Evolutionary conservation across 176 grass and related monocot genomes (phyloP).

Genomic region (Paspalum notatum): DNA sequence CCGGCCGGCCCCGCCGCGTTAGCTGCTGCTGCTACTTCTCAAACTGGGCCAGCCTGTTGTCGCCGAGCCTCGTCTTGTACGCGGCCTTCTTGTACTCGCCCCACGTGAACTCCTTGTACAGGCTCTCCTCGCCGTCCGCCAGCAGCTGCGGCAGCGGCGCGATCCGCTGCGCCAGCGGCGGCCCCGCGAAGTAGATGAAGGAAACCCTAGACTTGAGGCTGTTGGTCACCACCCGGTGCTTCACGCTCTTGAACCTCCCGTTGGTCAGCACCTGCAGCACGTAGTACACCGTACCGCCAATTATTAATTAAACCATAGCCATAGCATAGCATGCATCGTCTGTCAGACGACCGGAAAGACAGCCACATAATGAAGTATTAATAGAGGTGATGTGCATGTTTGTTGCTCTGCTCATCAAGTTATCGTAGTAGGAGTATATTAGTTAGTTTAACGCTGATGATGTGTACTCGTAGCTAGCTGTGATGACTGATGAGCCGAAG

Average conservation of each 20-base stretch:
- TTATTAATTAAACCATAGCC: too few relatives aligned
- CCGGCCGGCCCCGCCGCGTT: background rate
- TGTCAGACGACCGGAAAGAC: background rate
- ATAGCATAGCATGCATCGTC: background rate
- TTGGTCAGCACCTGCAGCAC: slow-evolving; percentile 77
- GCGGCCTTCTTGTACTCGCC: slow-evolving; percentile 97
- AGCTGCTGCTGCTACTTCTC: slow-evolving; percentile 39
- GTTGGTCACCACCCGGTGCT: slow-evolving; percentile 92
- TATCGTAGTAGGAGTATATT: background rate
- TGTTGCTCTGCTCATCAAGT: background rate
- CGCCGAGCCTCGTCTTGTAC: slow-evolving; percentile 91
- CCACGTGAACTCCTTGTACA: slow-evolving; percentile 99
- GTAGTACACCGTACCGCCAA: background rate
- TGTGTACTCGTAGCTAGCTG: too few relatives aligned
- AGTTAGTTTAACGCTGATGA: too few relatives aligned
- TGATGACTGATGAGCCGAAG: too few relatives aligned
- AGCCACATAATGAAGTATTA: too few relatives aligned
- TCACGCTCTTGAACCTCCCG: slow-evolving; percentile 93
- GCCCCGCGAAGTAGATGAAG: slow-evolving; percentile 92
- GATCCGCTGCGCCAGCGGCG: slow-evolving; percentile 69
- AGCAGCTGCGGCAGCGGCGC: slow-evolving; percentile 83
- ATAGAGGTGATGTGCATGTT: too few relatives aligned
- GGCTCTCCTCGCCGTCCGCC: slow-evolving; percentile 74
- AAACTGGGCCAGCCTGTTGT: slow-evolving; percentile 86
- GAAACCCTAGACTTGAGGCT: slow-evolving; percentile 89